Base-by-base conservation (phyloP, 2,329 filamentous ascomycete genomes). In the Apiospora hydei region DNA sequence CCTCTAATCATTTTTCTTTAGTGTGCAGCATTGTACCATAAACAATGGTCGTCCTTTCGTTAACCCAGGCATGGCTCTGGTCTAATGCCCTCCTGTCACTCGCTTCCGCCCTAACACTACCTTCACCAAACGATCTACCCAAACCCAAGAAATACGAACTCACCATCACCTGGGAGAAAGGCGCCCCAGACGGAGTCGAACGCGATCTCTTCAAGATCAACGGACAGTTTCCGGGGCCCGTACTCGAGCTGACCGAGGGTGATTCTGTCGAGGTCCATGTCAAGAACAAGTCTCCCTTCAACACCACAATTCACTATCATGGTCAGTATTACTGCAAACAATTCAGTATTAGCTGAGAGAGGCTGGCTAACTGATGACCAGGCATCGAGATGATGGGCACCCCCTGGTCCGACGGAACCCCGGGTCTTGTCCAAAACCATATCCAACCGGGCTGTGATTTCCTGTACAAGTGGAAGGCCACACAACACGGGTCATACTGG, bases 321-420 rank as follows among this genome's bases (percentile, higher is more conserved):
- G 87, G 87, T 81, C 73, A 26, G 78, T 46, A 64, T 41, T 18
- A 16, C 18, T 21, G 21, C 6, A 8, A 47, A 30, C 2, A 3
- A 30, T 2, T 30, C 2, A 30, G 26, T 30, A 30, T 30, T 30
- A 3, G 26, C 3, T 21, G 44, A 21, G 51, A 24, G 68, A n/a
- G 10, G 46, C 46, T 57, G 30, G 57, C 46, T 3, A 14, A 0
- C n/a, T 24, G 30, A 5, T 21, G 0, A 3, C 3, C 43, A 68
- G 44, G 41, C 7, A 81, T 90, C 44, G 85, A 86, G 46, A 87
- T 88, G 82, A 74, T 79, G 1, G 80, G 81, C 26, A 90, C 88
- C 0, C 87, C 88, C 0, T 91, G 88, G 89, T 86, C 88, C 0
- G 90, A 92, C 72, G 90, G 90, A 43, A 86, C 89, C 0, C 87